phyloP scores from a whole-genome alignment of 805 yeast species.

The Cyberlindnera xylosilytica region DNA sequence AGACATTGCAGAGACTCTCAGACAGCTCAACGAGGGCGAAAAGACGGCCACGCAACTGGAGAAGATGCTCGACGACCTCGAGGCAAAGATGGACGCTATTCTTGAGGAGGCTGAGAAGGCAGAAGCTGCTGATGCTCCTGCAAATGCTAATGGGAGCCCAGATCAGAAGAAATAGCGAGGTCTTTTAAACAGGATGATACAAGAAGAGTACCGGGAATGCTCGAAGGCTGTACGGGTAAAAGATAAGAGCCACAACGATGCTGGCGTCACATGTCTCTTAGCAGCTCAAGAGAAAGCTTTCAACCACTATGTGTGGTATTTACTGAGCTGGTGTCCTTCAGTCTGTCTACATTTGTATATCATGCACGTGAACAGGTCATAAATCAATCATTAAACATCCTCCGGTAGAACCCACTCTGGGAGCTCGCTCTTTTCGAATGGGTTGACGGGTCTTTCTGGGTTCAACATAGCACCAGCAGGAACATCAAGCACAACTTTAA shows the following conservation, averaged over 20 bases:
- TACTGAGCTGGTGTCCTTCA: too few relatives aligned
- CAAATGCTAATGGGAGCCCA: too few relatives aligned
- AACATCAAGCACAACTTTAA: slow-evolving; percentile 50
- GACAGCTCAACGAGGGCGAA: slow-evolving; percentile 67
- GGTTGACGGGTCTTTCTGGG: slow-evolving; percentile 68
- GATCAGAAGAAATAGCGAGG: too few relatives aligned
- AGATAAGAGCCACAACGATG: too few relatives aligned
- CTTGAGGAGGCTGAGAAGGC: slow-evolving; percentile 43
- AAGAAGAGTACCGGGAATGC: too few relatives aligned
- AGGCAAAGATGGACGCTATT: slow-evolving; percentile 58
- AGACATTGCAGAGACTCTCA: slow-evolving; percentile 42
- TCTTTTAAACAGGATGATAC: too few relatives aligned
- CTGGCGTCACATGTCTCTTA: too few relatives aligned
- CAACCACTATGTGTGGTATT: too few relatives aligned
- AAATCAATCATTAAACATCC: background rate
- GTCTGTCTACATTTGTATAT: too few relatives aligned
- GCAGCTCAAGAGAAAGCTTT: too few relatives aligned
- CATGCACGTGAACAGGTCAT: too few relatives aligned
- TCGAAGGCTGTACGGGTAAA: too few relatives aligned
- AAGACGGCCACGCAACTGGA: slow-evolving; percentile 60
- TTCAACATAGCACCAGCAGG: slow-evolving; percentile 51
- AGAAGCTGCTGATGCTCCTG: background rate
- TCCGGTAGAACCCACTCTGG: slow-evolving; percentile 15
- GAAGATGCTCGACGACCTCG: slow-evolving; percentile 60
- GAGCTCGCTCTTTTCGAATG: slow-evolving; percentile 53